Base-by-base conservation (phyloP, 495 filamentous ascomycete species). In the Penicillium atrosanguineum region DNA sequence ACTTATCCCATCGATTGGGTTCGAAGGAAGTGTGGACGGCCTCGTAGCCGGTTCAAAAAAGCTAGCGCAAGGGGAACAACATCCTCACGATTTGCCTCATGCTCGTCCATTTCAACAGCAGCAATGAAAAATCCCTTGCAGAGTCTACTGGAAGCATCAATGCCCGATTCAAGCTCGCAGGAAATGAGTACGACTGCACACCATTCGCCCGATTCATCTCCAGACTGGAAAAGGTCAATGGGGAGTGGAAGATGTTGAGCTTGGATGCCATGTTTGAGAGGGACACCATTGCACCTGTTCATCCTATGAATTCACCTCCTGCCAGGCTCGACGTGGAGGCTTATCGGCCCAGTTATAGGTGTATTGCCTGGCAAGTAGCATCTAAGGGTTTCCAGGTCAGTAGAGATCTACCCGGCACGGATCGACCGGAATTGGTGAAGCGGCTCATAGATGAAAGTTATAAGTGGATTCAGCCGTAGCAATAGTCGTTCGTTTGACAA, bases 161-260 rank as follows among this genome's bases (percentile, higher is more conserved):
- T 25, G 14, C 29, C 23, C 29, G 46, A 19, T 38, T 38, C 31
- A 2, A 34, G 14, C 5, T 37, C 3, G 46, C 23, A 23, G 46
- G 19, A 11, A 4, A 38, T 21, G 28, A 51, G n/a, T 44, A 51
- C 34, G 39, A 44, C 48, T 51, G 48, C 26, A 18, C 40, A 37
- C 34, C 39, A 8, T 43, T 36, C 16, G 29, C 39, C n/a, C 26
- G 40, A 23, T 51, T 44, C 8, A 51, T 44, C 21, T 51, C 48
- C 4, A 9, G 28, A 8, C 9, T 51, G 12, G 26, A 51, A 26
- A 44, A 23, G 48, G 40, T 44, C 26, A 44, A 44, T 25, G 48
- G 48, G 6, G 26, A 51, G 18, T 51, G 48, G 48, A 51, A 25
- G 18, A 34, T 36, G 25, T 44, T 51, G 16, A 51, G 25, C 14